Evolutionary conservation across 306 rosid species (phyloP), one percentile per base, ranked within the genome.

Genomic region (Sindora glabra): DNA sequence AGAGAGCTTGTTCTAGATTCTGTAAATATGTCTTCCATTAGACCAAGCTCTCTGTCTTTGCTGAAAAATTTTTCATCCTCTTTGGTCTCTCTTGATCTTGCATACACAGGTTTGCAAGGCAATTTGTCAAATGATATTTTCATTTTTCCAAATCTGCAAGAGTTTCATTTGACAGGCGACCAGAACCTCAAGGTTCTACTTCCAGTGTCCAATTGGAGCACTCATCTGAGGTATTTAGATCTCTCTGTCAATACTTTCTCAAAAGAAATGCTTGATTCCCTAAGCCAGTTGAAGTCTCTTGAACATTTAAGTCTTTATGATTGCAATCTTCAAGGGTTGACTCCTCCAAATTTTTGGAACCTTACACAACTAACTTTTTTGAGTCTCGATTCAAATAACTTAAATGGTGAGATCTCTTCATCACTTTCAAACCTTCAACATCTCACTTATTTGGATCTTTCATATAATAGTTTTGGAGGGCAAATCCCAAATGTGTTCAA

Each of bases 241-340:
- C n/a, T n/a, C n/a, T n/a, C n/a, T n/a, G n/a, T n/a, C n/a, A n/a
- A n/a, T n/a, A n/a, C n/a, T n/a, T n/a, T n/a, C n/a, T n/a, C n/a
- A n/a, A n/a, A n/a, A n/a, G n/a, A n/a, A n/a, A n/a, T n/a, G n/a
- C n/a, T n/a, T n/a, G n/a, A n/a, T n/a, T n/a, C 1, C 5, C 25
- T 11, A 4, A 25, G 25, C 8, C n/a, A 10, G 5, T 23, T 18
- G 3, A 25, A 11, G 17, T 39, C 14, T 13, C 33, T 74, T 5
- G 3, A 0, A 3, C 0, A 0, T n/a, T 32, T 74, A 14, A 0
- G 47, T 34, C 52, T 73, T 9, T 0, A 0, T 0, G 0, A 1
- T 1, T 59, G 54, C 12, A 26, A 37, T 0, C 53, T 60, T 33
- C 19, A 8, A 17, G 47, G 68, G 22, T 15, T 25, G 2, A 58